These are phyloP conservation scores for Ophiostoma himal-ulmi DNA, from an alignment of 2,329 filamentous ascomycete species.

Conservation along the genomic window DNA sequence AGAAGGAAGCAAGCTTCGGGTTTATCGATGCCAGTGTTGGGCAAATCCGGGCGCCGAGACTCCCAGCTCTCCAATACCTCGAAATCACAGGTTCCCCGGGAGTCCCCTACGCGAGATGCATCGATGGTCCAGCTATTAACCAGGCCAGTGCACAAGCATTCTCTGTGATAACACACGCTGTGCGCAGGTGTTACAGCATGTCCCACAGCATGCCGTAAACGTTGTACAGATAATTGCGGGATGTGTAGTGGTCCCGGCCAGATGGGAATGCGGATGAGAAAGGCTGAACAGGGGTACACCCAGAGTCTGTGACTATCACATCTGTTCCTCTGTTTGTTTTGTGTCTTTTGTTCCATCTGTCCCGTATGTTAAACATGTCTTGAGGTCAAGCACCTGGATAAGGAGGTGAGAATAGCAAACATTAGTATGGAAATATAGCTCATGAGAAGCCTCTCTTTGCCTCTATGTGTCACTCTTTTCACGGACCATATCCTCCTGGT, in stretches of 20 bases:
- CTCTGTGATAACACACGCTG: neutral
- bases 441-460: neutral
- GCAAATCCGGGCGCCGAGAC: neutral
- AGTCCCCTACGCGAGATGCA: no score
- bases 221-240: neutral
- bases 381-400: neutral
- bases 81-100: neutral
- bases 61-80: neutral
- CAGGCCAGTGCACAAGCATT: neutral
- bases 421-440: neutral
- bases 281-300: conserved; percentile 2
- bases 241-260: conserved; percentile 1
- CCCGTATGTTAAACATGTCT: neutral
- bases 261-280: neutral
- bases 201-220: neutral
- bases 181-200: neutral
- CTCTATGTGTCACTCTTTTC: neutral
- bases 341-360: neutral
- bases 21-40: neutral
- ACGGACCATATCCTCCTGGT: neutral
- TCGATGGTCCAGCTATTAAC: no score
- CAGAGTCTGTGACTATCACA: neutral
- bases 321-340: no score
- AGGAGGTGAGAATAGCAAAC: neutral
- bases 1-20: neutral